Evolutionary conservation across 2,329 filamentous ascomycete genomes (phyloP).

Genomic region (Colletotrichum tropicale): DNA sequence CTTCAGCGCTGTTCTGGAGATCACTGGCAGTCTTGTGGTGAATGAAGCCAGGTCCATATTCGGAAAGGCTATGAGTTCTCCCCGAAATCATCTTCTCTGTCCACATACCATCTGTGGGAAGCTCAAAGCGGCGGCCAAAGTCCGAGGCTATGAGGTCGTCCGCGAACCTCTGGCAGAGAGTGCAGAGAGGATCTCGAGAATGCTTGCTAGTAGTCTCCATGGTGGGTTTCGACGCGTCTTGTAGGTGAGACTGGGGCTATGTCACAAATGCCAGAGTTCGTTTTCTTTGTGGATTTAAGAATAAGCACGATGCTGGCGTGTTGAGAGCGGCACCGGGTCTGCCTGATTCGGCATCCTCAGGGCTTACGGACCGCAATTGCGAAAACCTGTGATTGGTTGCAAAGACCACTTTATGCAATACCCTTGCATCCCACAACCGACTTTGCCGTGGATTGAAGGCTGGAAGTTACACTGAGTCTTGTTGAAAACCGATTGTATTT

Average conservation of each 20-base stretch:
- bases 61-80: accelerated
- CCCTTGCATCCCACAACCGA: neutral
- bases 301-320: neutral
- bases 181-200: neutral
- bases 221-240: no score
- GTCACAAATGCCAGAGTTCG: no score
- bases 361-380: neutral
- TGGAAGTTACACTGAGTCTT: neutral
- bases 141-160: neutral
- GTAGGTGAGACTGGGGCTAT: no score
- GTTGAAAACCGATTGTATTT: neutral
- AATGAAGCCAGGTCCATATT: neutral
- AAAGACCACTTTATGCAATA: neutral
- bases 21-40: neutral
- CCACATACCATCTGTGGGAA: neutral
- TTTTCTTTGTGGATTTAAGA: no score
- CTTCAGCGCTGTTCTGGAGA: neutral
- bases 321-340: no score
- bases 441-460: accelerated
- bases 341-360: neutral
- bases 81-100: neutral
- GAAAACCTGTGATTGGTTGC: neutral
- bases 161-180: neutral
- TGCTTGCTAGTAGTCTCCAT: no score
- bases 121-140: neutral